Conservation (phyloP, 768 basidiomycete species). For the Tricholoma terreum region DNA sequence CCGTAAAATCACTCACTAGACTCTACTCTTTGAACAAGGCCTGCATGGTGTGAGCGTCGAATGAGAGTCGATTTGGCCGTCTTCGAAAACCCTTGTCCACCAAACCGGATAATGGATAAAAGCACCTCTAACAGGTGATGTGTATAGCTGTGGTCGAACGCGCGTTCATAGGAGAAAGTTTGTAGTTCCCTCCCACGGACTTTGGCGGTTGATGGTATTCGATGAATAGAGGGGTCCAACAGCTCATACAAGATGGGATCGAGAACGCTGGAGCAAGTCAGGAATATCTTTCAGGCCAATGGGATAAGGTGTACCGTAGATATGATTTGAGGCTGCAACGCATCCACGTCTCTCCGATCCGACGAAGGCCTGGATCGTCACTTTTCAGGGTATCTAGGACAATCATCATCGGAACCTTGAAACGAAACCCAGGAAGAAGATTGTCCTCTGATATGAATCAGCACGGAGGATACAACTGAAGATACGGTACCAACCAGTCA, state of each 20-base stretch:
- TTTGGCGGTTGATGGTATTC: slow-evolving; percentile 45
- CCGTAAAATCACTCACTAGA: slow-evolving; percentile 39
- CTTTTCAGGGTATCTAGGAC: slow-evolving; percentile 80
- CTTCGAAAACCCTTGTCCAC: slow-evolving; percentile 85
- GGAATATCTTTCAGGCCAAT: background rate
- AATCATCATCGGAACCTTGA: slow-evolving; percentile 84
- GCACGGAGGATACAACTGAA: background rate
- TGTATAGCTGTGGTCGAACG: slow-evolving; percentile 74
- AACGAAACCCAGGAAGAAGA: slow-evolving; percentile 73
- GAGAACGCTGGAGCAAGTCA: slow-evolving; percentile 56
- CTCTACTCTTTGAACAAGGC: slow-evolving; percentile 59
- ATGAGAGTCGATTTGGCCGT: slow-evolving; percentile 63
- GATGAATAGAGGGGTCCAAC: slow-evolving; percentile 63
- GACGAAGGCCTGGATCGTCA: slow-evolving; percentile 68
- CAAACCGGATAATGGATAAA: slow-evolving; percentile 76
- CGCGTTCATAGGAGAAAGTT: slow-evolving; percentile 63
- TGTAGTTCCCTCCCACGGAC: slow-evolving; percentile 66
- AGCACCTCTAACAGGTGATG: slow-evolving; percentile 77
- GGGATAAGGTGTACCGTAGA: slow-evolving; percentile 53
- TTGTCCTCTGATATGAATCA: slow-evolving; percentile 61
- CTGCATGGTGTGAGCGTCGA: slow-evolving; percentile 61
- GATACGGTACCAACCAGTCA: slow-evolving; percentile 56
- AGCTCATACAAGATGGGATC: slow-evolving; percentile 85
- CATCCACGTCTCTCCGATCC: slow-evolving; percentile 96
- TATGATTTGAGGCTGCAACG: slow-evolving; percentile 90